Evolutionary conservation across 1,139 yeast species (phyloP).

Genomic region (Kluyveromyces marxianus): DNA sequence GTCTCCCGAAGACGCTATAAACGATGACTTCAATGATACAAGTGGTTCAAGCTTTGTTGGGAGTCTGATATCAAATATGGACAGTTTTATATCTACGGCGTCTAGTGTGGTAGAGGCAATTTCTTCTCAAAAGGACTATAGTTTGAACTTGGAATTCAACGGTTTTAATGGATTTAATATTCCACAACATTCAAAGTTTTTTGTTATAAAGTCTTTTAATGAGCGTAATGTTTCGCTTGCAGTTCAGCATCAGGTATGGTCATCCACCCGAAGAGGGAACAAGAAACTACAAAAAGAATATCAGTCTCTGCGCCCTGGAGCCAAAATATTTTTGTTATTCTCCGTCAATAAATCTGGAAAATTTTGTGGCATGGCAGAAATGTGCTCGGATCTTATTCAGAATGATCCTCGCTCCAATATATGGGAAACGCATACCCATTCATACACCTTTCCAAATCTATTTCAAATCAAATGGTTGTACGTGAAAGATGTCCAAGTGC

Average conservation of each 20-base stretch:
- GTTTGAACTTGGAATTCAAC: not conserved
- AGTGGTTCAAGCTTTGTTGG: not conserved
- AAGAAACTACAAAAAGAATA: conserved; percentile 41
- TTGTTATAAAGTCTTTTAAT: conserved; percentile 50
- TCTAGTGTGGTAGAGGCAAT: not conserved
- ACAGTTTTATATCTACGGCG: not conserved
- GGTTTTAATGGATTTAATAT: conserved; percentile 5
- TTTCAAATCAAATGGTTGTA: conserved; percentile 48
- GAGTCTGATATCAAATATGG: not conserved
- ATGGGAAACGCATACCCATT: conserved; percentile 5
- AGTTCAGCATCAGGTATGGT: conserved; percentile 45
- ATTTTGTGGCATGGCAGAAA: conserved; percentile 58
- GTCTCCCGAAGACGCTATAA: not conserved
- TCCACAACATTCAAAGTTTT: conserved; percentile 37
- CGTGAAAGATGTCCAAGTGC: conserved; percentile 45
- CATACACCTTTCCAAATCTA: conserved; percentile 11
- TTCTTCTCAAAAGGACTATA: not conserved
- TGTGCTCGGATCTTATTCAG: conserved; percentile 34
- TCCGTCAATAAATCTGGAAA: conserved; percentile 55
- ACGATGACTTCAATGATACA: not conserved
- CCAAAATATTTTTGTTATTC: conserved; percentile 41
- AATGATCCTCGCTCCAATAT: conserved; percentile 4
- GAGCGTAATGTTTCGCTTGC: conserved; percentile 45
- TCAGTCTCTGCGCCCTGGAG: conserved; percentile 18
- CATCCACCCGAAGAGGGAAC: conserved; percentile 53